Conservation (phyloP, 495 filamentous ascomycete genomes). For the Xylaria nigripes region DNA sequence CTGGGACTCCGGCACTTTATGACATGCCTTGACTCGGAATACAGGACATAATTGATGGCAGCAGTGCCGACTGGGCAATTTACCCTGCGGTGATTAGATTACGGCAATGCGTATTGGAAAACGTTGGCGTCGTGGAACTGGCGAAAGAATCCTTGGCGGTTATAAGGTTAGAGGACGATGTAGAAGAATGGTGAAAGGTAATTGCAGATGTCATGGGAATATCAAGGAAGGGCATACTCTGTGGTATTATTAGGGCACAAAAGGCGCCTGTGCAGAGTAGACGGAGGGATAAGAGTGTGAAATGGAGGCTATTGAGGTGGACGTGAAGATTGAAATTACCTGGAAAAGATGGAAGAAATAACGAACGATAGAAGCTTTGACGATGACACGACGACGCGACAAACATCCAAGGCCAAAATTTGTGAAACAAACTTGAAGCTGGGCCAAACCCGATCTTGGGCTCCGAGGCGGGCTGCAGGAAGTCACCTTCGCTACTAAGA, state of each 20-base stretch:
- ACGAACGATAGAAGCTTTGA: slow-evolving; percentile 4
- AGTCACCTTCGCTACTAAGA: slow-evolving; percentile 1
- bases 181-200: background rate
- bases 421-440: slow-evolving; percentile 12
- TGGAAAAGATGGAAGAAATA: background rate
- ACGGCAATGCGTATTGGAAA: background rate
- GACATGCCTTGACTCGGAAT: background rate
- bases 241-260: background rate
- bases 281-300: background rate
- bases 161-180: background rate
- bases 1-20: background rate
- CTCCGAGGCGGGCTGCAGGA: slow-evolving; percentile 10
- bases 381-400: slow-evolving; percentile 1
- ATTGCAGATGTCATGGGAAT: background rate
- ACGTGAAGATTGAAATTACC: background rate
- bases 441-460: slow-evolving; percentile 7
- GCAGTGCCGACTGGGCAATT: background rate
- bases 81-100: background rate
- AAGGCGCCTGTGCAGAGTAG: background rate
- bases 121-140: background rate
- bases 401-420: background rate
- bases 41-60: background rate
- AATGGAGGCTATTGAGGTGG: background rate
- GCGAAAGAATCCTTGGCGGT: background rate
- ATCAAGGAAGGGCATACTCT: background rate